Percentiles rank a stretch among this genome's conserved stretches.
These are phyloP conservation scores for Eimeria falciformis DNA, from an alignment of 169 alveolate genomes.

Conservation along the genomic window DNA sequence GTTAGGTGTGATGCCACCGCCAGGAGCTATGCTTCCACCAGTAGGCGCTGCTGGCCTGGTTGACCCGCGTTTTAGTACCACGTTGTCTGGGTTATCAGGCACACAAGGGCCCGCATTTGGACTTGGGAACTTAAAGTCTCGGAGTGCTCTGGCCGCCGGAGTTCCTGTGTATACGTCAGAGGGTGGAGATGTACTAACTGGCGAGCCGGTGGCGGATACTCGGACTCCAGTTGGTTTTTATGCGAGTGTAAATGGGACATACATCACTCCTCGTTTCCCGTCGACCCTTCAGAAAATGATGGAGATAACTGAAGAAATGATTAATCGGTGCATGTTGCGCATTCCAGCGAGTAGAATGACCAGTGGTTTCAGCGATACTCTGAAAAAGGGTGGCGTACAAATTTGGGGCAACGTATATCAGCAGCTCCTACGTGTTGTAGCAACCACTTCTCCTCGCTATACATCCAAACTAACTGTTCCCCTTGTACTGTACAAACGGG, in stretches of 20 bases:
- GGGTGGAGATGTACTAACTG: slow-evolving; percentile 36
- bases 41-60: neutral
- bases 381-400: slow-evolving; percentile 37
- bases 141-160: slow-evolving; percentile 49
- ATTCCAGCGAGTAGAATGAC: slow-evolving; percentile 28
- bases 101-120: neutral
- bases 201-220: slow-evolving; percentile 33
- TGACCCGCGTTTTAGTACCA: neutral
- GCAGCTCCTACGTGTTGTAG: slow-evolving; percentile 27
- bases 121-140: neutral
- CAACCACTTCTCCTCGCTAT: slow-evolving; percentile 60
- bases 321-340: slow-evolving; percentile 19
- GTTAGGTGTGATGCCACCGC: neutral
- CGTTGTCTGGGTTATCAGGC: neutral
- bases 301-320: slow-evolving; percentile 35
- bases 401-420: neutral
- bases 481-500: slow-evolving; percentile 1
- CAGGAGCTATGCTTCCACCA: neutral
- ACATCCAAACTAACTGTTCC: slow-evolving; percentile 38
- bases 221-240: slow-evolving; percentile 46
- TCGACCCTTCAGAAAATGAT: slow-evolving; percentile 5
- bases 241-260: slow-evolving; percentile 29
- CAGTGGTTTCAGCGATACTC: slow-evolving; percentile 48
- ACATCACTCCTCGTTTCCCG: slow-evolving; percentile 52
- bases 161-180: slow-evolving; percentile 27